phyloP scores from a whole-genome alignment of 1,284 basidiomycete genomes.

The Ceratobasidium sp. region DNA sequence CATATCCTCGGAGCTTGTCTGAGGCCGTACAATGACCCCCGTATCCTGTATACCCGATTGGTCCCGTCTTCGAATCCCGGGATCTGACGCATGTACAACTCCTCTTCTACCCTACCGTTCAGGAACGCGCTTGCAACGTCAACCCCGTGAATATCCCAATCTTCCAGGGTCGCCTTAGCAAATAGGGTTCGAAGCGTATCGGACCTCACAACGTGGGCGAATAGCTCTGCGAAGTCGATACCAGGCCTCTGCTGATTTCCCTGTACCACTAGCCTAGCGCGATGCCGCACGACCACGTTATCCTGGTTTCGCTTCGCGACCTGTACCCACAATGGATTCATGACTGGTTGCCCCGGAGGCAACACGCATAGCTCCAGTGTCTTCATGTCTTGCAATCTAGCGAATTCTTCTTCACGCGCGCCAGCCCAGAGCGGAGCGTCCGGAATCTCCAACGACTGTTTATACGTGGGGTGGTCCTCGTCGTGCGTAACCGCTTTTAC shows the following conservation, averaged over 20 bases:
- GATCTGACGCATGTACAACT: slow-evolving; percentile 57
- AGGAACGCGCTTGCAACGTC: slow-evolving; percentile 54
- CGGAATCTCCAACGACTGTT: no score
- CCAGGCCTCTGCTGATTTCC: not conserved
- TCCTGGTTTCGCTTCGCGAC: no score
- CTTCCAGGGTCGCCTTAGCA: slow-evolving; percentile 48
- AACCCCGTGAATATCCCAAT: slow-evolving; percentile 52
- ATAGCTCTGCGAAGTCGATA: not conserved
- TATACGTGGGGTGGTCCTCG: no score
- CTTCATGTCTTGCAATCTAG: no score
- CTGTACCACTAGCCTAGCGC: not conserved
- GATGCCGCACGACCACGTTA: not conserved
- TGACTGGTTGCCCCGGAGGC: no score
- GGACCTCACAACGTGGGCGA: not conserved
- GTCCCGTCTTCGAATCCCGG: slow-evolving; percentile 49
- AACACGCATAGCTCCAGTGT: no score
- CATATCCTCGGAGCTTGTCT: slow-evolving; percentile 47
- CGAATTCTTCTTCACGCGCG: no score
- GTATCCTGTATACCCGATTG: slow-evolving; percentile 35
- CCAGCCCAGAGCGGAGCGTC: no score
- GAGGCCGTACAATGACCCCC: slow-evolving; percentile 50
- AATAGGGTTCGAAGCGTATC: slow-evolving; percentile 48
- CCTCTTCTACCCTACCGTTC: slow-evolving; percentile 53
- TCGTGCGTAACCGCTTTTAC: no score
- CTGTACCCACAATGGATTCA: no score